These are phyloP conservation scores for Spatholobus suberectus DNA, from an alignment of 306 rosid genomes.

Conservation along the genomic window DNA sequence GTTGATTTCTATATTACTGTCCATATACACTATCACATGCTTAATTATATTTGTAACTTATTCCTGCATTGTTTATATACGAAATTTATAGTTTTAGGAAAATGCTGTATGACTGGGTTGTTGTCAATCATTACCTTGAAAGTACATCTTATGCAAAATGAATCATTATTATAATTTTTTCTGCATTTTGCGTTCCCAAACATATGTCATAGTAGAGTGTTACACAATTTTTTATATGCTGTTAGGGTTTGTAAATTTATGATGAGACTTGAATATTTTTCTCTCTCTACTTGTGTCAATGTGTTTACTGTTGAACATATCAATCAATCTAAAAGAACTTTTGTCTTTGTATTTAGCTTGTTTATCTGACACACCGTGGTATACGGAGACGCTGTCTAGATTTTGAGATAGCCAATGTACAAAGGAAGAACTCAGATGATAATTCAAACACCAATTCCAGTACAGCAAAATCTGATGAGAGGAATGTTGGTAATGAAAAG, in stretches of 20 bases:
- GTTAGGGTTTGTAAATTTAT: not conserved
- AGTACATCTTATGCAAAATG: not conserved
- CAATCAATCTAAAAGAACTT: conserved; percentile 7
- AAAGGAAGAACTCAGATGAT: conserved; percentile 56
- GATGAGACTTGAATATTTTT: not conserved
- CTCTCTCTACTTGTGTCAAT: not conserved
- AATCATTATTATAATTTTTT: not conserved
- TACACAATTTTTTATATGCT: not conserved
- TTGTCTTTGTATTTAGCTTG: conserved; percentile 56
- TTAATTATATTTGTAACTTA: not conserved
- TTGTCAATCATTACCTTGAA: not conserved
- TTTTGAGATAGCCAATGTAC: conserved; percentile 67
- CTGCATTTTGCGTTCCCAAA: not conserved
- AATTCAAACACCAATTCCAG: conserved; percentile 55
- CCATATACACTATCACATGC: not conserved
- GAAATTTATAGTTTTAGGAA: conserved; percentile 23
- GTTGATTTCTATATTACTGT: not conserved
- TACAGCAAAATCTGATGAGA: conserved; percentile 56
- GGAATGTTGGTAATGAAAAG: conserved; percentile 49
- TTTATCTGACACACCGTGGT: conserved; percentile 67
- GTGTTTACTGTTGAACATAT: not conserved
- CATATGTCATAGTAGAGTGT: not conserved
- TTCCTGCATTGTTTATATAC: conserved; percentile 16
- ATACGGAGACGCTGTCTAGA: conserved; percentile 87
- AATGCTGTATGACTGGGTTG: not conserved